These are phyloP conservation scores for Xylariales sp. DNA, from an alignment of 2,329 filamentous ascomycete species.

Conservation along the genomic window DNA sequence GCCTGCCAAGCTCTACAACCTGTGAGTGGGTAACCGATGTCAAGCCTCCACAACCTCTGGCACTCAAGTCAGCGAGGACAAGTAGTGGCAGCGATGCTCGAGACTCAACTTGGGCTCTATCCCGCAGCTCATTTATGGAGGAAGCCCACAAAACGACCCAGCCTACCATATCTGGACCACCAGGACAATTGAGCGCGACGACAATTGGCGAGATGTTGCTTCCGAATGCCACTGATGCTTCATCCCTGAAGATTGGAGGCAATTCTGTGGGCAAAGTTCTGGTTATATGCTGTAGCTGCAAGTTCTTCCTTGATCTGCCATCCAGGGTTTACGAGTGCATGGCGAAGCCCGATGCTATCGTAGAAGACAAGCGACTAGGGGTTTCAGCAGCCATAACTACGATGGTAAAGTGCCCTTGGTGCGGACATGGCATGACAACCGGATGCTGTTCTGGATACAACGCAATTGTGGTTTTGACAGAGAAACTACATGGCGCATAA, in stretches of 20 bases:
- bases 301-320: slow-evolving; percentile 63
- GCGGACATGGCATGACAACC: slow-evolving; percentile 65
- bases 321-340: slow-evolving; percentile 61
- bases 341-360: slow-evolving; percentile 52
- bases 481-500: slow-evolving; percentile 48
- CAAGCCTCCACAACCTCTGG: slow-evolving; percentile 19
- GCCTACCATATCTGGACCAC: slow-evolving; percentile 13
- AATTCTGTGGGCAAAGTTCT: slow-evolving; percentile 58
- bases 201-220: slow-evolving; percentile 18
- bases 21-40: slow-evolving; percentile 17
- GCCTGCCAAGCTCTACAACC: slow-evolving; percentile 22
- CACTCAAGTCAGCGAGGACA: slow-evolving; percentile 19
- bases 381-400: slow-evolving; percentile 55
- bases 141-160: slow-evolving; percentile 29
- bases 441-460: slow-evolving; percentile 66
- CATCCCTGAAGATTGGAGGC: slow-evolving; percentile 6
- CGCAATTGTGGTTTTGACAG: slow-evolving; percentile 61
- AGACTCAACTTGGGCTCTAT: slow-evolving; percentile 14
- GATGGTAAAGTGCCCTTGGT: slow-evolving; percentile 68
- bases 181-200: slow-evolving; percentile 21
- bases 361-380: slow-evolving; percentile 46
- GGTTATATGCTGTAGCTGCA: slow-evolving; percentile 61
- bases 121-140: slow-evolving; percentile 28
- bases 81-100: slow-evolving; percentile 18
- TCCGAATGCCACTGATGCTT: background rate